Percentiles rank a stretch among this genome's conserved stretches.
Evolutionary conservation across 139 green algal species (phyloP).

Genomic region (Auxenochlorella pyrenoidosa): DNA sequence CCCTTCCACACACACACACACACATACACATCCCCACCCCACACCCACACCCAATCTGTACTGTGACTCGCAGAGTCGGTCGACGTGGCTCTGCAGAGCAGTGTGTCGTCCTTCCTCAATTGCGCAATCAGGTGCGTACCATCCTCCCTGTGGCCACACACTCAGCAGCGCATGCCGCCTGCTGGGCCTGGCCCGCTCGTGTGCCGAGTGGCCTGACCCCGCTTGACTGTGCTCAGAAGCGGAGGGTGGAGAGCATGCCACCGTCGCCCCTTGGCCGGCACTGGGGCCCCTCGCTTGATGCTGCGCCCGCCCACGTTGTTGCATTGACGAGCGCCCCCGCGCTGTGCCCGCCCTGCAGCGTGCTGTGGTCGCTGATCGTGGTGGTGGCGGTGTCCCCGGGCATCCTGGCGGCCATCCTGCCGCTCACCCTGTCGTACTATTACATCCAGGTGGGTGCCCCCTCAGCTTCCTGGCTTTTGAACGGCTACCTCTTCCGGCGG

Average conservation of each 20-base stretch:
- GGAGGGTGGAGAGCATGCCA: no score
- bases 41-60: not conserved
- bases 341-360: constrained; percentile 52
- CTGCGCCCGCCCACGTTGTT: no score
- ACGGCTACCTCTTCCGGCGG: no score
- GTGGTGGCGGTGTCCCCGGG: constrained; percentile 70
- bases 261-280: no score
- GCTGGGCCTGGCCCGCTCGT: no score
- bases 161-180: no score
- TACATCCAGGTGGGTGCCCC: constrained; percentile 45
- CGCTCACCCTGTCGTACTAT: constrained; percentile 73
- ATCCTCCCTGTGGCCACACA: no score
- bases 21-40: not conserved
- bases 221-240: no score
- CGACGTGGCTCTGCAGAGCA: constrained; percentile 65
- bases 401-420: constrained; percentile 64
- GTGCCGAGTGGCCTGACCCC: no score
- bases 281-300: not conserved
- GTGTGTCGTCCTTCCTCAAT: constrained; percentile 62
- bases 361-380: constrained; percentile 69
- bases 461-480: no score
- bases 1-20: no score
- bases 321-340: no score
- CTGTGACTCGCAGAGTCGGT: constrained; percentile 64
- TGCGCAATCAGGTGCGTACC: constrained; percentile 37